Percentiles rank a stretch among this genome's conserved stretches.
phyloP scores from a whole-genome alignment of 306 rosid species.

The Medicago ruthenica region DNA sequence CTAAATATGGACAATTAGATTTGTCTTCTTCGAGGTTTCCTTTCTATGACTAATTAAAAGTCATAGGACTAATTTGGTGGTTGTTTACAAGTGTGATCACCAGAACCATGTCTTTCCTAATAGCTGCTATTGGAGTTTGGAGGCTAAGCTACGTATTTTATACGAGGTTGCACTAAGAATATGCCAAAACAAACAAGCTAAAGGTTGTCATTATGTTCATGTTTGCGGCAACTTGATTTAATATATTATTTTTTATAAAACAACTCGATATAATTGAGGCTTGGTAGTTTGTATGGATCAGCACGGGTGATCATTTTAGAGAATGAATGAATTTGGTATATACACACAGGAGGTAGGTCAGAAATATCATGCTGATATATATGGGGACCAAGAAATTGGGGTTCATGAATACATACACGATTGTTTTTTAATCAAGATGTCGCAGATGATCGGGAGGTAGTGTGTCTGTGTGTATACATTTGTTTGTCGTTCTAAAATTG shows the following conservation, averaged over 20 bases:
- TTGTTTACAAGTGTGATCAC: background rate
- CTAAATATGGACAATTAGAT: background rate
- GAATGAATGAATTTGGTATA: no score
- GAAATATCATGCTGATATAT: no score
- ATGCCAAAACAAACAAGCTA: background rate
- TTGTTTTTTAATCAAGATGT: no score
- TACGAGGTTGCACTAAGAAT: background rate
- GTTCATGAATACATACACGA: background rate
- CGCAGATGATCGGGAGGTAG: background rate
- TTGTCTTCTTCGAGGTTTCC: background rate
- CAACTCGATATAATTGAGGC: background rate
- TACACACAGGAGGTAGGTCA: no score
- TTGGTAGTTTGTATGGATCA: no score
- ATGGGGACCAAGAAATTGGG: background rate
- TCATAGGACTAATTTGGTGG: background rate
- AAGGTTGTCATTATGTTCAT: background rate
- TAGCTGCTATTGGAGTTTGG: background rate
- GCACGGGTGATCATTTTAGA: no score
- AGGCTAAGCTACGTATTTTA: background rate
- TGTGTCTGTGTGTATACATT: background rate
- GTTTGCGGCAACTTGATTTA: background rate
- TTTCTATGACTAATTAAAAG: background rate
- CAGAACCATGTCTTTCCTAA: background rate
- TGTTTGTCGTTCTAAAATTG: background rate
- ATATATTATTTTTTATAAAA: no score